phyloP scores from a whole-genome alignment of 805 yeast genomes.

The Kluyveromyces lactis region DNA sequence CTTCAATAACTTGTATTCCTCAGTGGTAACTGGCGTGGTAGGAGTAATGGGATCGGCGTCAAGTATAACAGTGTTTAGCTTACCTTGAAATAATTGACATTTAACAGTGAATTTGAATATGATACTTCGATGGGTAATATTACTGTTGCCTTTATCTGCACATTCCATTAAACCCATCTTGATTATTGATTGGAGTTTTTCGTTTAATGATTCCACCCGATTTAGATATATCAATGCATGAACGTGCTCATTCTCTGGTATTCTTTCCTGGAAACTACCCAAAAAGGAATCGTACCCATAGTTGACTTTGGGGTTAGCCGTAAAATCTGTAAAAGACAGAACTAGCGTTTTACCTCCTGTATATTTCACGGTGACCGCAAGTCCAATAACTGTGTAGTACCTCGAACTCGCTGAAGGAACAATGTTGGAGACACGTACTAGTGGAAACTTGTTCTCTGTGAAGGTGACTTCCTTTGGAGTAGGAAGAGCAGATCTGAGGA shows the following conservation, averaged over 20 bases:
- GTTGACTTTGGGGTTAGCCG: conserved; percentile 11
- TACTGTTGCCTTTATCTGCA: conserved; percentile 9
- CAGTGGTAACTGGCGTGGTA: conserved; percentile 2
- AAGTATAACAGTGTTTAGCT: conserved; percentile 17
- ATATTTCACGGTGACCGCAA: conserved; percentile 7
- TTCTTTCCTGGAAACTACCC: conserved; percentile 11
- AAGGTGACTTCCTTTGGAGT: neutral
- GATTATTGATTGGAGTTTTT: conserved; percentile 4
- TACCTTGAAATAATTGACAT: conserved; percentile 12
- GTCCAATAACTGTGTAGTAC: conserved; percentile 6
- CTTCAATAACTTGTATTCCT: neutral
- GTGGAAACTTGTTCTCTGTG: neutral
- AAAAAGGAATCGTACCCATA: conserved; percentile 20
- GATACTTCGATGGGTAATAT: conserved; percentile 20
- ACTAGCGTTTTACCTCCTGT: conserved; percentile 4
- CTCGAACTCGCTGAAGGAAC: neutral
- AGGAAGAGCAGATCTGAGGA: neutral
- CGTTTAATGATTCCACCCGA: conserved; percentile 11
- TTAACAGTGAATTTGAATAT: conserved; percentile 18
- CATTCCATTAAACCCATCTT: conserved; percentile 6
- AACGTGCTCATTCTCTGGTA: conserved; percentile 9
- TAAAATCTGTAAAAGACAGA: conserved; percentile 24
- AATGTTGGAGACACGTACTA: neutral
- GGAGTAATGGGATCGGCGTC: conserved; percentile 13
- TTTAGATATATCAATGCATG: conserved; percentile 13